A percentile compares a stretch with the other conserved stretches of the same genome.
Conservation (phyloP, 192 early-diverging fungal genomes). For the Backusella westeae region DNA sequence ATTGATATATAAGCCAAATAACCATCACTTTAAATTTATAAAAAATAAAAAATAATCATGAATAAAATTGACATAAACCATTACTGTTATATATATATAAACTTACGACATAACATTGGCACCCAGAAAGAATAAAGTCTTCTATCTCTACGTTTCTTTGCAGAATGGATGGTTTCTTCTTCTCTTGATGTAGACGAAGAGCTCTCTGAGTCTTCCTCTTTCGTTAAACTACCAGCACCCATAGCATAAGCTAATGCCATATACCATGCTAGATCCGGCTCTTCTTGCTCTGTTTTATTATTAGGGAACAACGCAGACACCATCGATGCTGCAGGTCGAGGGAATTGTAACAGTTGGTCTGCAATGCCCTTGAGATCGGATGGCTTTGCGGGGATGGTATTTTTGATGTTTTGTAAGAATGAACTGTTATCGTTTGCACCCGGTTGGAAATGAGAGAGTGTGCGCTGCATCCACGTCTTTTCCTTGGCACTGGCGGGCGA, state of each 20-base stretch:
- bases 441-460: constrained; percentile 30
- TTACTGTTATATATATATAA: not conserved
- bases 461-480: constrained; percentile 34
- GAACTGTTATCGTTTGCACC: constrained; percentile 3
- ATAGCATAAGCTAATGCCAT: constrained; percentile 31
- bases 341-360: constrained; percentile 19
- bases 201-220: not conserved
- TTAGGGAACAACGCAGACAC: constrained; percentile 13
- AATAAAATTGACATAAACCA: not conserved
- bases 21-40: constrained; percentile 14
- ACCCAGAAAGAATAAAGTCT: constrained; percentile 29
- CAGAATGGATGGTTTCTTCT: constrained; percentile 12
- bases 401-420: constrained; percentile 17
- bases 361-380: constrained; percentile 14
- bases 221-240: constrained; percentile 17
- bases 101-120: constrained; percentile 31
- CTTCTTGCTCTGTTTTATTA: not conserved
- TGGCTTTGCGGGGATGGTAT: constrained; percentile 9
- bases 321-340: constrained; percentile 25
- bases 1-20: constrained; percentile 24
- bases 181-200: not conserved
- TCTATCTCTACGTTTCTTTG: constrained; percentile 25
- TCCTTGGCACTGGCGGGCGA: not conserved
- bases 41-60: not conserved
- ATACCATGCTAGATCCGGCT: constrained; percentile 24